These are phyloP conservation scores for Hemileccinum rubropunctum DNA, from an alignment of 768 basidiomycete genomes.

Conservation along the genomic window DNA sequence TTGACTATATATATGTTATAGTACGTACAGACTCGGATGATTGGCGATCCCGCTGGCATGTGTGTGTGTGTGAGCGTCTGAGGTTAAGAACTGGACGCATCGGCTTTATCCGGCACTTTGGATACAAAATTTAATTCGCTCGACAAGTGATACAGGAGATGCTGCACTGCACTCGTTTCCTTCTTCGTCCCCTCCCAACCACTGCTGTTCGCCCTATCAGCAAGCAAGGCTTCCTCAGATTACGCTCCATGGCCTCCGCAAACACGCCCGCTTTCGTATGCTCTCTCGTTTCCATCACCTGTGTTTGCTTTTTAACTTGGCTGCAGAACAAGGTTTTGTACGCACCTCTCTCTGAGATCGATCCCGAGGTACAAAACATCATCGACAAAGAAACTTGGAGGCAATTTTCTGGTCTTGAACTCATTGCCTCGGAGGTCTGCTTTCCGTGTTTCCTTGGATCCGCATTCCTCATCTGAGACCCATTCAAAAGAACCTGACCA, in stretches of 20 bases:
- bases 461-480: background rate
- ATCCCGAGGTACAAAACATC: slow-evolving; percentile 95
- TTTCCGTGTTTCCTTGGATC: background rate
- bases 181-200: slow-evolving; percentile 26
- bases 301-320: background rate
- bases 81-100: background rate
- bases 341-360: slow-evolving; percentile 81
- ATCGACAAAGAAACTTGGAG: slow-evolving; percentile 99
- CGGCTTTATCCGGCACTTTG: slow-evolving; percentile 24
- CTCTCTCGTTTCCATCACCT: slow-evolving; percentile 8
- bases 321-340: slow-evolving; percentile 90
- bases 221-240: slow-evolving; percentile 7
- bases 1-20: background rate
- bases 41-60: no score
- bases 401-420: slow-evolving; percentile 95
- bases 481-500: slow-evolving; percentile 81
- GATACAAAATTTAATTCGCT: slow-evolving; percentile 13
- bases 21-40: no score
- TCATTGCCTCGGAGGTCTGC: slow-evolving; percentile 95
- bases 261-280: slow-evolving; percentile 62
- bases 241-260: slow-evolving; percentile 57
- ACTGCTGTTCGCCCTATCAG: slow-evolving; percentile 22
- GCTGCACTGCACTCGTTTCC: slow-evolving; percentile 27
- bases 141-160: slow-evolving; percentile 18
- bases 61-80: background rate